Conservation (phyloP, 2,329 filamentous ascomycete species). For the Didymella segeticola region DNA sequence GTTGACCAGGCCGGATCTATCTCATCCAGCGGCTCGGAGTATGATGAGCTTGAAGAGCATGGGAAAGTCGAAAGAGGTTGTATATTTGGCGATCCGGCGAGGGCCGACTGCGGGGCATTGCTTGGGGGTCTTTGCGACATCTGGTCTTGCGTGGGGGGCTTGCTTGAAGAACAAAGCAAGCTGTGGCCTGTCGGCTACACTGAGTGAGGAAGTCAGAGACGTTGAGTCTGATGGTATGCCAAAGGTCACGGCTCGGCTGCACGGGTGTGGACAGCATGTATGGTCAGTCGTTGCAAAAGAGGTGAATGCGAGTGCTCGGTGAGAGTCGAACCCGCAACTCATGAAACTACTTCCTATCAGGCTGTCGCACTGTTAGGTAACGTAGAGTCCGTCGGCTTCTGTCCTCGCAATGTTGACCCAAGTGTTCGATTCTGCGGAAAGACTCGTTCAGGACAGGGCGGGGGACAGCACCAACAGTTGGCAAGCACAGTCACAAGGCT, state of each 20-base stretch:
- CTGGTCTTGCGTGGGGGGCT: constrained; percentile 31
- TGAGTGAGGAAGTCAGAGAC: constrained; percentile 23
- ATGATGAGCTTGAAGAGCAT: background rate
- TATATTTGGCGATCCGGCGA: constrained; percentile 29
- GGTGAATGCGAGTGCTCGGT: background rate
- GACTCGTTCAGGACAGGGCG: too few relatives aligned
- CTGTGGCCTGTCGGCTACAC: constrained; percentile 15
- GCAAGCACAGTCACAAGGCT: too few relatives aligned
- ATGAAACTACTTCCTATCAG: too few relatives aligned
- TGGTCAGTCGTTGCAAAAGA: constrained; percentile 23
- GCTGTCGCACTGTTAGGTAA: too few relatives aligned
- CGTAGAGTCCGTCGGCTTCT: too few relatives aligned
- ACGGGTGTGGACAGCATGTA: constrained; percentile 21
- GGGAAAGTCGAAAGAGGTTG: background rate
- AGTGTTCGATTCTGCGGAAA: too few relatives aligned
- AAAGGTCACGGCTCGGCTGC: constrained; percentile 20
- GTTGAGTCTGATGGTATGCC: constrained; percentile 22
- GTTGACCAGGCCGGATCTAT: constrained; percentile 16
- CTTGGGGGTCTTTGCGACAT: constrained; percentile 25
- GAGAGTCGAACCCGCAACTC: too few relatives aligned
- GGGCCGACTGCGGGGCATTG: constrained; percentile 23
- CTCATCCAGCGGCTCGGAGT: constrained; percentile 15
- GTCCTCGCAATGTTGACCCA: too few relatives aligned
- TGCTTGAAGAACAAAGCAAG: constrained; percentile 33
- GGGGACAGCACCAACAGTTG: too few relatives aligned